A percentile compares a stretch with the other conserved stretches of the same genome.
Conservation (phyloP, 1,284 basidiomycete genomes). For the Cryptococcus amylolentus region DNA sequence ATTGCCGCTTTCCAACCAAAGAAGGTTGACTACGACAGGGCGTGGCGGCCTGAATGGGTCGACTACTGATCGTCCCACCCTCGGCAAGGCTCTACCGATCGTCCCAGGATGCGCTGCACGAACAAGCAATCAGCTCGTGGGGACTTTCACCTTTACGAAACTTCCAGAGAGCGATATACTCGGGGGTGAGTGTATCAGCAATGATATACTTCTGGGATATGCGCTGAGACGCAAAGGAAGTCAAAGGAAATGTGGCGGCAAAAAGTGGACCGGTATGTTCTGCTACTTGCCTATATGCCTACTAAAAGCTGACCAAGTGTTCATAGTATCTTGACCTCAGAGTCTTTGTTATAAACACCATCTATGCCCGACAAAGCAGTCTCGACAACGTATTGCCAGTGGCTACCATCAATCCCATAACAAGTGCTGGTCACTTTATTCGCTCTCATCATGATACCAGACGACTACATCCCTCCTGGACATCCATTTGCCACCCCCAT, state of each 20-base stretch:
- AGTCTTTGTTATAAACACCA: background rate
- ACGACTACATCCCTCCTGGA: background rate
- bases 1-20: conserved; percentile 45
- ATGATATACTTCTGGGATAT: background rate
- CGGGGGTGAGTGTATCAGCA: background rate
- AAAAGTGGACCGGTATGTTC: no score
- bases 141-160: background rate
- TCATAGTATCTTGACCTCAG: background rate
- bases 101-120: background rate
- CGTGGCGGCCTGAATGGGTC: conserved; percentile 33
- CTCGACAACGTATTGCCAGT: background rate
- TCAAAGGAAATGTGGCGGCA: no score
- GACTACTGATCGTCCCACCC: conserved; percentile 5
- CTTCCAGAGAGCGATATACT: background rate
- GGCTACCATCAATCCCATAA: background rate
- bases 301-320: no score
- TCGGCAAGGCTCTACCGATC: background rate
- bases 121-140: background rate
- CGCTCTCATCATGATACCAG: no score
- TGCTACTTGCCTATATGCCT: no score
- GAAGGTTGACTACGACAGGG: conserved; percentile 24
- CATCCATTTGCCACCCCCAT: background rate
- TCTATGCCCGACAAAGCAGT: background rate
- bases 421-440: background rate
- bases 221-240: background rate